Evolutionary conservation across 139 green algal genomes (phyloP), one percentile per base, ranked within the genome.

Genomic region (Ostreobium quekettii): DNA sequence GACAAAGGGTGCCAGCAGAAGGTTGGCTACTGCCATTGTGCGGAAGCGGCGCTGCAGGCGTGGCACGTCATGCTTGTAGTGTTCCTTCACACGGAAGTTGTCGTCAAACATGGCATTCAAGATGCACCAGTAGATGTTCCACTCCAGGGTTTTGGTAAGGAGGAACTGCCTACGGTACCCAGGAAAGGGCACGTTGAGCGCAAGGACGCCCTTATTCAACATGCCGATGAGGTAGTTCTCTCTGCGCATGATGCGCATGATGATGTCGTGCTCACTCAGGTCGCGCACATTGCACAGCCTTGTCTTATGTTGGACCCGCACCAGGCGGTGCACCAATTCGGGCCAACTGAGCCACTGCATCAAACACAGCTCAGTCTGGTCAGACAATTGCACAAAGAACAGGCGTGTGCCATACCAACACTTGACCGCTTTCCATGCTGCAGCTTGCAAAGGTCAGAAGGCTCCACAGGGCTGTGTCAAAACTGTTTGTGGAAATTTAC

Each of bases 221-320:
- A 96, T 89, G 36, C 81, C 90, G 3, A 95, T 89, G 2, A 96
- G 79, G 76, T 93, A 96, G 77, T 98, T 97, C 38, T 97, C 92
- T 71, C 91, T 91, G 59, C 93, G 82, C 91, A 97, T 93, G 70
- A 98, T 91, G 35, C 93, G 78, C 1, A 72, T 77, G 35, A 97
- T 88, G 15, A 98, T 86, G 67, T 95, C 87, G 48, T 90, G 83
- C 81, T 96, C 89, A 19, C 80, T 88, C 26, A 97, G 82, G 56
- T 96, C 88, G 15, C 81, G 59, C 38, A 28, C 66, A 11, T 90
- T 78, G 79, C 87, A 94, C 62, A 97, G 77, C 31, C 87, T 77
- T 22, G 76, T 86, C 0, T 60, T 85, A 22, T 77, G 72, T 74
- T 97, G 93, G 24, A 91, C 74, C 64, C 81, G 68, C 67, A 97